Evolutionary conservation across 2,329 filamentous ascomycete genomes (phyloP).

Genomic region (Cladorrhinum sp.): DNA sequence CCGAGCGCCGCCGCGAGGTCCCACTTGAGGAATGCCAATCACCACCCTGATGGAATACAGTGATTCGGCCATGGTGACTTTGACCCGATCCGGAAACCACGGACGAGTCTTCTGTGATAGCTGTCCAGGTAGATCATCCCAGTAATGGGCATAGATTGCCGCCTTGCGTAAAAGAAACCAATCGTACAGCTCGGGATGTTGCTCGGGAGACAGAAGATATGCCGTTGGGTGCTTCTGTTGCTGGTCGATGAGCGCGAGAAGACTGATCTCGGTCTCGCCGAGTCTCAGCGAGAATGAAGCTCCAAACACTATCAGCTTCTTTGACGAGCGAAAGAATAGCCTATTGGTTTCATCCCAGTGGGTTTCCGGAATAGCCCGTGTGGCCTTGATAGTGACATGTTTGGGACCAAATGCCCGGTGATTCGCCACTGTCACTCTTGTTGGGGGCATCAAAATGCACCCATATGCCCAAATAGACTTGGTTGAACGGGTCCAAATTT

Average conservation of each 20-base stretch:
- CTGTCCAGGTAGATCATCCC: not conserved
- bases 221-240: not conserved
- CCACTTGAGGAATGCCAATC: not conserved
- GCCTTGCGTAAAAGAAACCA: not conserved
- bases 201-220: not conserved
- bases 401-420: not conserved
- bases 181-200: not conserved
- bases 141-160: not conserved
- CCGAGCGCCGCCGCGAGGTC: not conserved
- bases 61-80: not conserved
- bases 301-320: not conserved
- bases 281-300: not conserved
- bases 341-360: not conserved
- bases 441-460: not conserved
- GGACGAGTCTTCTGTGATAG: not conserved
- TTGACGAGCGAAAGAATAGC: not conserved
- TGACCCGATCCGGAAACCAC: not conserved
- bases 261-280: not conserved
- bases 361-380: not conserved
- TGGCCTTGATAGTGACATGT: not conserved
- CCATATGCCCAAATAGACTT: not conserved
- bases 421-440: not conserved
- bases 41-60: not conserved
- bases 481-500: not conserved
- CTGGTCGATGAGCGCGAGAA: not conserved